Base-by-base conservation (phyloP, 75 land plant species). In the Pinus albicaulis region DNA sequence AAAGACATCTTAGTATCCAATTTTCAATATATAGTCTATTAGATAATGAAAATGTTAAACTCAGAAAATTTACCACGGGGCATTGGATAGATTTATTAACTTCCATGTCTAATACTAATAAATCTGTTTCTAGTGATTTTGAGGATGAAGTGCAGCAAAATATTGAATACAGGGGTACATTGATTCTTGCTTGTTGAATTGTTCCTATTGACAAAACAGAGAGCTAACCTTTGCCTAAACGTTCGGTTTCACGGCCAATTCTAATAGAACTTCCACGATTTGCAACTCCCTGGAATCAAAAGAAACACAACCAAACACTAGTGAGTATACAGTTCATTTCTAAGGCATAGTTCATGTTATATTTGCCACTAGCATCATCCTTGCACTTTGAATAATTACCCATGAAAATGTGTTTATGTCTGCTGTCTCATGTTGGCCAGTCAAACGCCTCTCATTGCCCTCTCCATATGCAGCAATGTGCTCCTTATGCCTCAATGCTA, bases 381-480 rank as follows among this genome's bases (percentile, higher is more conserved):
- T 44, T 44, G 52, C 52, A 44, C 8, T 44, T 44, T 44, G 52
- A 44, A 44, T 44, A 44, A 44, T 44, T 91, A 93, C 95, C 93
- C 93, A 91, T 55, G 68, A 61, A 79, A 90, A 92, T 2, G 84
- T 86, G 76, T 88, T 78, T 70, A 92, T 92, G 65, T 83, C 78
- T 34, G 92, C 89, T 16, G 94, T 89, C 80, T 92, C 94, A 77
- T 92, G 95, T 28, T 61, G 71, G 3, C 92, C 90, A n/a, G 92
- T 90, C 72, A 92, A 78, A 55, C 90, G 81, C 25, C 94, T 84
- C 72, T 93, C 96, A 71, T 93, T 91, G 68, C 96, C 96, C 74
- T 93, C 92, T 7, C 96, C 96, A 69, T 93, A 93, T 10, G 92
- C 89, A 65, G 94, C 79, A 80, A 91, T 91, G 82, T 92, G 95